A percentile compares a stretch with the other conserved stretches of the same genome.
Conservation (phyloP, 306 rosid species). For the Vigna reflexopilosa region DNA sequence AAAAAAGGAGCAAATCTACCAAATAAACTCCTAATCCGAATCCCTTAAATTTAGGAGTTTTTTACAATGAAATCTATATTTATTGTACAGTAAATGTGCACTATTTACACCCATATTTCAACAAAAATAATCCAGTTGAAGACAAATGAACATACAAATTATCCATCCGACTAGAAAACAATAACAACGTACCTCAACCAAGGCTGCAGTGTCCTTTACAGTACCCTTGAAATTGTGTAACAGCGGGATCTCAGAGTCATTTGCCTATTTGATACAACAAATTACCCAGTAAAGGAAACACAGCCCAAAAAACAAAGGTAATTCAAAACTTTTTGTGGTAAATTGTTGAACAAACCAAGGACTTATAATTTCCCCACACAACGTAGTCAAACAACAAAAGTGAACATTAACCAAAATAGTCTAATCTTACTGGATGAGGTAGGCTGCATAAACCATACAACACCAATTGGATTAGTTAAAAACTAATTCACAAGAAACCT, state of each 20-base stretch:
- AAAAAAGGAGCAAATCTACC: too few species aligned
- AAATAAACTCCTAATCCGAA: too few species aligned
- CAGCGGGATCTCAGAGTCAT: constrained; percentile 92
- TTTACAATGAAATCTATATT: too few species aligned
- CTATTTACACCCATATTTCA: too few species aligned
- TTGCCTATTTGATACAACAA: constrained; percentile 60
- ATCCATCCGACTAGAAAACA: constrained; percentile 28
- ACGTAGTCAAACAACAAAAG: constrained; percentile 35
- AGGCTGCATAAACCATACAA: neutral
- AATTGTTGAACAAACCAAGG: constrained; percentile 36
- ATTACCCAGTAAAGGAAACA: constrained; percentile 41
- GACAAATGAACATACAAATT: neutral
- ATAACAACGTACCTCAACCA: constrained; percentile 71
- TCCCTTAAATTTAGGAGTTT: too few species aligned
- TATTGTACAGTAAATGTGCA: too few species aligned
- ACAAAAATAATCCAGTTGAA: neutral
- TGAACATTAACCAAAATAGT: neutral
- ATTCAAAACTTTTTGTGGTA: constrained; percentile 26
- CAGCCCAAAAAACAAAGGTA: neutral
- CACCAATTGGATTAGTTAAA: neutral
- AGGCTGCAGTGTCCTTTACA: constrained; percentile 67
- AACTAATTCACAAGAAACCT: neutral
- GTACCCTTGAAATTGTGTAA: constrained; percentile 73
- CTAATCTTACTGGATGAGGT: neutral
- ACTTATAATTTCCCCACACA: constrained; percentile 33